Conservation (phyloP, 345 rosid genomes). For the Ricinus communis region DNA sequence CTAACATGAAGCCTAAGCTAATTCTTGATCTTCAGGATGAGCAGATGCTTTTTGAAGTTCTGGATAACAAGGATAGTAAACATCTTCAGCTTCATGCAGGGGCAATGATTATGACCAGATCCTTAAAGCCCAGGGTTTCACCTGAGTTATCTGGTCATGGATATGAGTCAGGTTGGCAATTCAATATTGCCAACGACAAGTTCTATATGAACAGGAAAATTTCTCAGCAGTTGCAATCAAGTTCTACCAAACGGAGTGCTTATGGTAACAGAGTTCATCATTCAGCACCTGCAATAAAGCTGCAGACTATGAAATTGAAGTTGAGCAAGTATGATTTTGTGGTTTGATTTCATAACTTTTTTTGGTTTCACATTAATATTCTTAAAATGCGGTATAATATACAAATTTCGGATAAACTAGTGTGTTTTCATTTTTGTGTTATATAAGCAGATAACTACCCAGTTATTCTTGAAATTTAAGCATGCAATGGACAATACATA, state of each 20-base stretch:
- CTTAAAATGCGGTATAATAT: background rate
- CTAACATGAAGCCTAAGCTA: conserved; percentile 59
- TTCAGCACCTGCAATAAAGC: conserved; percentile 91
- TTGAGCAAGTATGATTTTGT: conserved; percentile 83
- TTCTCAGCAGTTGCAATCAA: conserved; percentile 81
- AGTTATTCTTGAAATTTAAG: background rate
- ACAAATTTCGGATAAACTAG: background rate
- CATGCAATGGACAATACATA: background rate
- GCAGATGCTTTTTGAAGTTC: conserved; percentile 89
- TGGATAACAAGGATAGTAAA: conserved; percentile 62
- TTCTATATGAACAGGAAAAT: conserved; percentile 84
- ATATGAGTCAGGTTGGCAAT: conserved; percentile 67
- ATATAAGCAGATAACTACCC: background rate
- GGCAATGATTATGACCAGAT: conserved; percentile 76
- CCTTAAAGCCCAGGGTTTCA: conserved; percentile 50
- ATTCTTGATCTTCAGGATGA: conserved; percentile 92
- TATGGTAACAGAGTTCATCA: conserved; percentile 82
- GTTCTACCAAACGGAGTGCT: conserved; percentile 65
- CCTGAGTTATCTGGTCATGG: conserved; percentile 45
- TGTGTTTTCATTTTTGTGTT: background rate
- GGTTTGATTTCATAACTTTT: conserved; percentile 4
- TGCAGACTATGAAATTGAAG: conserved; percentile 86
- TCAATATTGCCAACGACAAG: conserved; percentile 92
- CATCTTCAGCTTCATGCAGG: conserved; percentile 82
- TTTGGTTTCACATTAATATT: background rate